Base-by-base conservation (phyloP, 2,329 filamentous ascomycete species). In the Colletotrichum orchidophilum region DNA sequence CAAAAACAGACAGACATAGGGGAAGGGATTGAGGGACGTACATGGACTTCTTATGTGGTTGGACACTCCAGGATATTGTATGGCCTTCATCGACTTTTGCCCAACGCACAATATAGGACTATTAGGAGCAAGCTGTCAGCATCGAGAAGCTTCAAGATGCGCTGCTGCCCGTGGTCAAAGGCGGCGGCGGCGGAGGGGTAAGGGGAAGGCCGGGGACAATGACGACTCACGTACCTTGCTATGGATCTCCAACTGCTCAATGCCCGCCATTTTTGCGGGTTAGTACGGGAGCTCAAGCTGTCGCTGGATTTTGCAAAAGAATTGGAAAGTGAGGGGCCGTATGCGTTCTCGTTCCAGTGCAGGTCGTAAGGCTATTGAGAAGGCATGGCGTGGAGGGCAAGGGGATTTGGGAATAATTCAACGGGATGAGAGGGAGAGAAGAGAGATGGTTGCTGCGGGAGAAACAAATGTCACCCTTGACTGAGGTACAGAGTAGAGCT, bases 101-200 rank as follows among this genome's bases (percentile, higher is more conserved):
- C 96, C 96, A 99, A 79, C 96, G 94, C 68, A 99, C 94, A 76
- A 99, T 95, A 84, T 99, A 99, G 74, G 95, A 97, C 96, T 98
- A 75, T 75, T 71, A 33, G 49, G 70, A 39, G 27, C 18, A 42
- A 46, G 50, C 33, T 35, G 62, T 75, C 64, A 78, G 66, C 49
- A 60, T 18, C 13, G 24, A 21, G 54, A 52, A 39, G 24, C 31
- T 3, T 26, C 15, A n/a, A 55, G 18, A 33, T 53, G n/a, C 33
- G 42, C 49, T 15, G 31, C 27, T 33, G 13, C 31, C 18, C 18
- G 7, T 46, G 73, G 77, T 53, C 50, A 53, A 53, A 27, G 39
- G 42, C 26, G 42, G 21, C 26, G 42, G 21, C 11, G 74, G 69
- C 69, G 24, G 54, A 65, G 46, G 46, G 29, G 18, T 31, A 46